Percentiles rank a stretch among this genome's conserved stretches.
Conservation (phyloP, 169 alveolate genomes). For the Plasmodium vinckei region DNA sequence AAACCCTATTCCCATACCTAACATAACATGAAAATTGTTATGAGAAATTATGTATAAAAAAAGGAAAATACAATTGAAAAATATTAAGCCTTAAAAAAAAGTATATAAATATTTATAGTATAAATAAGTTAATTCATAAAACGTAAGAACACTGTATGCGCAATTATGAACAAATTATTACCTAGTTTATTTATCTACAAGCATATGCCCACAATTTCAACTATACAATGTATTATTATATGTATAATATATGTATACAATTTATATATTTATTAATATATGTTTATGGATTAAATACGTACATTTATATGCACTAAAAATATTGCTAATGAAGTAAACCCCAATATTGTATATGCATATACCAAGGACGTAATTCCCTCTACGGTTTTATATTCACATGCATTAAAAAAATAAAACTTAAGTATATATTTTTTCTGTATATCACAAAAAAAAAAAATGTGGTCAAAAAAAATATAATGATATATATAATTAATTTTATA, state of each 20-base stretch:
- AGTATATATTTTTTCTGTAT: not conserved
- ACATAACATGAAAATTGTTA: too few species aligned
- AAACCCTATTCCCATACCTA: too few species aligned
- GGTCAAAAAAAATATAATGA: constrained; percentile 14
- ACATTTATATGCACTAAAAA: not conserved
- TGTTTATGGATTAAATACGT: not conserved
- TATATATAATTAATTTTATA: constrained; percentile 8
- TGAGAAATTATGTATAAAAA: too few species aligned
- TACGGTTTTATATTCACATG: constrained; percentile 17
- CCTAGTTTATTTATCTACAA: too few species aligned
- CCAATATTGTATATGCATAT: constrained; percentile 9
- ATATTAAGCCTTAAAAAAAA: too few species aligned
- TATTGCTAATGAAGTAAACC: not conserved
- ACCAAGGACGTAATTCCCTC: not conserved
- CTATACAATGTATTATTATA: not conserved
- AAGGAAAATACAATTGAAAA: too few species aligned
- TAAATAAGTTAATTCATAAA: too few species aligned
- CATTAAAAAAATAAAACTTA: constrained; percentile 5
- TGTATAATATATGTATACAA: not conserved
- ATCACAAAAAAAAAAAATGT: not conserved
- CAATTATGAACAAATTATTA: too few species aligned
- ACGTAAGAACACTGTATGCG: too few species aligned
- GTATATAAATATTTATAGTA: too few species aligned
- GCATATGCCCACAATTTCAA: not conserved
- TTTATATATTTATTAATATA: too few species aligned